A percentile compares a stretch with the other conserved stretches of the same genome.
Evolutionary conservation across 2,329 filamentous ascomycete species (phyloP).

Genomic region (Aureobasidium pullulans): DNA sequence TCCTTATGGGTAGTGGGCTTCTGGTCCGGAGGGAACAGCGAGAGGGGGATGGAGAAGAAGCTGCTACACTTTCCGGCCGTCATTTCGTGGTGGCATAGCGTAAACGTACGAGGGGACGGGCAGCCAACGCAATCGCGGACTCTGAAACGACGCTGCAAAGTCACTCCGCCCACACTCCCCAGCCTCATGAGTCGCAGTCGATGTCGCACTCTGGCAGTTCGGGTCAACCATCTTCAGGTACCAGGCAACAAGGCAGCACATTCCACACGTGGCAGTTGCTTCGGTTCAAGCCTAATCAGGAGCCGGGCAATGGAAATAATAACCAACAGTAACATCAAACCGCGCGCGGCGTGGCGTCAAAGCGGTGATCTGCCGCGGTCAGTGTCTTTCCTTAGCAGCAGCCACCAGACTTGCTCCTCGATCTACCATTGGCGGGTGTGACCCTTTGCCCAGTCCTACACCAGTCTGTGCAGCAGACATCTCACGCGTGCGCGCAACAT

Average conservation of each 20-base stretch:
- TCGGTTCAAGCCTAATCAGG: constrained; percentile 12
- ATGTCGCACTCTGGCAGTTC: neutral
- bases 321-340: constrained; percentile 10
- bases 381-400: neutral
- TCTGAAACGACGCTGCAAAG: constrained; percentile 5
- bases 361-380: constrained; percentile 11
- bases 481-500: constrained; percentile 7
- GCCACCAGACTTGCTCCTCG: neutral
- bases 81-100: constrained; percentile 4
- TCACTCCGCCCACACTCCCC: neutral
- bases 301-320: neutral
- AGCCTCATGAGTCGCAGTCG: neutral
- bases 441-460: neutral
- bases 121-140: neutral
- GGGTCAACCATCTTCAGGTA: neutral
- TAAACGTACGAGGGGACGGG: neutral
- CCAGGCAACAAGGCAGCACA: neutral
- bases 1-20: neutral
- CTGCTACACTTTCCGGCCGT: neutral
- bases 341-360: constrained; percentile 1
- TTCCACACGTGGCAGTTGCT: constrained; percentile 7
- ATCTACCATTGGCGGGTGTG: constrained; percentile 1
- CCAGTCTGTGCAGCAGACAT: constrained; percentile 12
- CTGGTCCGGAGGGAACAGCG: constrained; percentile 3
- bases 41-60: neutral